Evolutionary conservation across 257 asterid species (phyloP).

Genomic region (Plantago elongata): DNA sequence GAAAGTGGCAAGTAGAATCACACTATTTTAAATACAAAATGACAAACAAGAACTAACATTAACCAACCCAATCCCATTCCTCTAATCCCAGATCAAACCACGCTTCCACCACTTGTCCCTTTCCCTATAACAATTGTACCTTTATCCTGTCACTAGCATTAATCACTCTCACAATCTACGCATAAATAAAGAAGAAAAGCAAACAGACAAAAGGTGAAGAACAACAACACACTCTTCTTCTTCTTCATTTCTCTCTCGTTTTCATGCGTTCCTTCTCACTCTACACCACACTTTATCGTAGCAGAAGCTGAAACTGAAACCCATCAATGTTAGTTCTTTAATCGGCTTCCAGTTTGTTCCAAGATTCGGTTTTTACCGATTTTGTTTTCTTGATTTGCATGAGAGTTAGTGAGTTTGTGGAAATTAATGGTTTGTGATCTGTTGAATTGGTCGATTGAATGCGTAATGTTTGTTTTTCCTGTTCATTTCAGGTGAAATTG

Average conservation of each 20-base stretch:
- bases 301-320: slow-evolving; percentile 21
- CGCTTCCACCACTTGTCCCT: slow-evolving; percentile 5
- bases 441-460: slow-evolving; percentile 23
- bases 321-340: slow-evolving; percentile 54
- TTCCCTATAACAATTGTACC: slow-evolving; percentile 26
- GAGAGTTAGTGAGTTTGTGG: background rate
- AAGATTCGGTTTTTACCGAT: slow-evolving; percentile 8
- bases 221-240: background rate
- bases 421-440: slow-evolving; percentile 15
- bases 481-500: slow-evolving; percentile 28
- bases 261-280: slow-evolving; percentile 30
- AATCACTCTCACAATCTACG: slow-evolving; percentile 20
- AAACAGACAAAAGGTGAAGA: slow-evolving; percentile 32
- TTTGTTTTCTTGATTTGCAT: slow-evolving; percentile 12
- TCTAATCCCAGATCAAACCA: too few species aligned
- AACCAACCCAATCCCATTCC: too few species aligned
- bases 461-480: slow-evolving; percentile 20
- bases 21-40: too few species aligned
- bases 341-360: slow-evolving; percentile 24
- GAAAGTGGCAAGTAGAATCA: too few species aligned
- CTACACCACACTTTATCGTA: slow-evolving; percentile 23
- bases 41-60: too few species aligned
- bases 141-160: slow-evolving; percentile 14
- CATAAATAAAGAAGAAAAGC: slow-evolving; percentile 10
- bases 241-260: slow-evolving; percentile 27